Percentiles rank a stretch among this genome's conserved stretches.
These are phyloP conservation scores for Cryoendolithus antarcticus DNA, from an alignment of 2,329 filamentous ascomycete species.

Conservation along the genomic window DNA sequence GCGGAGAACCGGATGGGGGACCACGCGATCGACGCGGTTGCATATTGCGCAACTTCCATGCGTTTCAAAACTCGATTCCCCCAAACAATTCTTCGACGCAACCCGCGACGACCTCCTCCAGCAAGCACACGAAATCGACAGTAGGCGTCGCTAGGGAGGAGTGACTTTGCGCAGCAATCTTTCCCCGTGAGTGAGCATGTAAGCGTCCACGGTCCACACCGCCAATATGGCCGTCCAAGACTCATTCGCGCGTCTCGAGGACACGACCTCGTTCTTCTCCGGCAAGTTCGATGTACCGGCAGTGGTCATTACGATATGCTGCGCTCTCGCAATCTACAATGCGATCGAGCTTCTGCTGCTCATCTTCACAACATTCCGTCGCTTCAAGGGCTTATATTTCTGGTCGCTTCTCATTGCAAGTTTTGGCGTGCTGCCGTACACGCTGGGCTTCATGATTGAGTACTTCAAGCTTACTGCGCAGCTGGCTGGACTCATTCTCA, in stretches of 20 bases:
- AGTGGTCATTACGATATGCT: slow-evolving; percentile 6
- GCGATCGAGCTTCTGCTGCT: slow-evolving; percentile 33
- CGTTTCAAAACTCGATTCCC: too few species aligned
- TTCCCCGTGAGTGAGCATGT: too few species aligned
- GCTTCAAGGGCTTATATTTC: slow-evolving; percentile 35
- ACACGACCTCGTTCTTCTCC: slow-evolving; percentile 8
- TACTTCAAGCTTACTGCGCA: slow-evolving; percentile 5
- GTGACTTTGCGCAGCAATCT: too few species aligned
- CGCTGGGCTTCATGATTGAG: slow-evolving; percentile 21
- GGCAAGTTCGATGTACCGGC: slow-evolving; percentile 5
- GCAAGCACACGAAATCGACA: too few species aligned
- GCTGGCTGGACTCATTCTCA: slow-evolving; percentile 7
- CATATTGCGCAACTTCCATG: too few species aligned
- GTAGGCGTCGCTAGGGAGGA: too few species aligned
- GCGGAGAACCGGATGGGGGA: too few species aligned
- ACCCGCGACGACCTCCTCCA: too few species aligned
- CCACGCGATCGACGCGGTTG: too few species aligned
- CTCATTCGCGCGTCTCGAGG: slow-evolving; percentile 2
- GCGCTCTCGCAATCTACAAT: slow-evolving; percentile 23
- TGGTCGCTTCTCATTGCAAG: slow-evolving; percentile 34
- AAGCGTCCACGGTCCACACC: not conserved
- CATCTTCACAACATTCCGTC: slow-evolving; percentile 31
- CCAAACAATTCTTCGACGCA: too few species aligned
- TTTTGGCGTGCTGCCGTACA: slow-evolving; percentile 32
- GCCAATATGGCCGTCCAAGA: slow-evolving; percentile 2